These are phyloP conservation scores for Parsonsia alboflavescens DNA, from an alignment of 257 asterid species.

Conservation along the genomic window DNA sequence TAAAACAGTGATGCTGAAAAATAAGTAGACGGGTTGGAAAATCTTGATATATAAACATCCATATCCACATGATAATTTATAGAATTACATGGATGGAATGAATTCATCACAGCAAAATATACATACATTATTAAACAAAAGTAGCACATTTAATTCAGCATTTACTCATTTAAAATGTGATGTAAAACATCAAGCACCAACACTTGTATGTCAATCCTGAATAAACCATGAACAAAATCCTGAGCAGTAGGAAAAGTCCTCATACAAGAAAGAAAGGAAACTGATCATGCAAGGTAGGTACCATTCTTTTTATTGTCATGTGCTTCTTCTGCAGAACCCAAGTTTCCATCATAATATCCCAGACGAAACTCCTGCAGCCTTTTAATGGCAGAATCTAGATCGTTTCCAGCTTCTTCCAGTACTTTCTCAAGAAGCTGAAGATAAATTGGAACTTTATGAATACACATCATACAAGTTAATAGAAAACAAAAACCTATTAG, in stretches of 20 bases:
- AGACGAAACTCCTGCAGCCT: conserved; percentile 45
- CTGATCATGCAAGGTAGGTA: conserved; percentile 13
- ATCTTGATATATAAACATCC: background rate
- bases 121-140: background rate
- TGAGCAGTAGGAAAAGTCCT: background rate
- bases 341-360: conserved; percentile 28
- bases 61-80: background rate
- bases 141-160: background rate
- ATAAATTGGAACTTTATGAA: background rate
- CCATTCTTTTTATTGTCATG: conserved; percentile 34
- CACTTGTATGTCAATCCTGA: background rate
- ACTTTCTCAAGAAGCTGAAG: conserved; percentile 62
- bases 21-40: background rate
- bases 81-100: background rate
- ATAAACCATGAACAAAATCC: background rate
- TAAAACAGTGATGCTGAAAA: background rate
- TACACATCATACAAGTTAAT: background rate
- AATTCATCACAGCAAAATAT: background rate
- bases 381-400: conserved; percentile 50
- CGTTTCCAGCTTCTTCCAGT: conserved; percentile 46
- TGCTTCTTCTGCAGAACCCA: conserved; percentile 33
- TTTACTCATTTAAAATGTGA: background rate
- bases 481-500: background rate
- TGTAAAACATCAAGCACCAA: background rate
- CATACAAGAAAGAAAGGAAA: background rate